Evolutionary conservation across 73 alveolate genomes (phyloP).

Genomic region (Paramecium sexaurelia): DNA sequence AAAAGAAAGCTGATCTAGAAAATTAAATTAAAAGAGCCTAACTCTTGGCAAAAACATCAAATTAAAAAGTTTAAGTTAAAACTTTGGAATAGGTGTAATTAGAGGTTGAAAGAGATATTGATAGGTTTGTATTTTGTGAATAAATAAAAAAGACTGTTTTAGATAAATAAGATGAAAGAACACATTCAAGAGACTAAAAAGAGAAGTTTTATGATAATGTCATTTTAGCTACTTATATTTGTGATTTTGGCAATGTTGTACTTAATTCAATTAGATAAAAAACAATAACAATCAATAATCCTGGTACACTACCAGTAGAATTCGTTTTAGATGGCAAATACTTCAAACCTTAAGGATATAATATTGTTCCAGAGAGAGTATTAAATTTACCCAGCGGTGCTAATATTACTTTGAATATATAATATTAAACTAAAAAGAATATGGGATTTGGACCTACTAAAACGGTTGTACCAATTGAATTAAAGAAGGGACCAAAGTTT

Average conservation of each 20-base stretch:
- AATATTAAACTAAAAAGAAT: slow-evolving; percentile 85
- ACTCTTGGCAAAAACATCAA: slow-evolving; percentile 8
- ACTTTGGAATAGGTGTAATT: slow-evolving; percentile 55
- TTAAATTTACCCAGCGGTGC: slow-evolving; percentile 77
- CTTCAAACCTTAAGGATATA: slow-evolving; percentile 77
- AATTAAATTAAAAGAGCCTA: slow-evolving; percentile 56
- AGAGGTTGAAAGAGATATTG: slow-evolving; percentile 70
- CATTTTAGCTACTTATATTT: slow-evolving; percentile 74
- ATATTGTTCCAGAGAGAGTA: slow-evolving; percentile 87
- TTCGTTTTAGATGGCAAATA: slow-evolving; percentile 80
- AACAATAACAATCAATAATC: slow-evolving; percentile 78
- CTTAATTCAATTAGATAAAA: slow-evolving; percentile 79
- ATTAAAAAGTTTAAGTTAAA: slow-evolving; percentile 42
- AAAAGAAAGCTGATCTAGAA: slow-evolving; percentile 61
- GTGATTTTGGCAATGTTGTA: slow-evolving; percentile 91
- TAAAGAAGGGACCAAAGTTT: slow-evolving; percentile 96
- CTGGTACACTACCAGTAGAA: slow-evolving; percentile 76
- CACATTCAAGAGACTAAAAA: slow-evolving; percentile 37
- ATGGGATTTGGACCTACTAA: slow-evolving; percentile 94
- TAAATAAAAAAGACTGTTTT: slow-evolving; percentile 36
- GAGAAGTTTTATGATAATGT: slow-evolving; percentile 67
- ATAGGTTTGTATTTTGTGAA: slow-evolving; percentile 63
- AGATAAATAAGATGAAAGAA: slow-evolving; percentile 51
- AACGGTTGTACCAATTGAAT: slow-evolving; percentile 85
- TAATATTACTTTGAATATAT: slow-evolving; percentile 72